A percentile compares a stretch with the other conserved stretches of the same genome.
Evolutionary conservation across 2,329 filamentous ascomycete species (phyloP).

Genomic region (Rhinocladiella similis): DNA sequence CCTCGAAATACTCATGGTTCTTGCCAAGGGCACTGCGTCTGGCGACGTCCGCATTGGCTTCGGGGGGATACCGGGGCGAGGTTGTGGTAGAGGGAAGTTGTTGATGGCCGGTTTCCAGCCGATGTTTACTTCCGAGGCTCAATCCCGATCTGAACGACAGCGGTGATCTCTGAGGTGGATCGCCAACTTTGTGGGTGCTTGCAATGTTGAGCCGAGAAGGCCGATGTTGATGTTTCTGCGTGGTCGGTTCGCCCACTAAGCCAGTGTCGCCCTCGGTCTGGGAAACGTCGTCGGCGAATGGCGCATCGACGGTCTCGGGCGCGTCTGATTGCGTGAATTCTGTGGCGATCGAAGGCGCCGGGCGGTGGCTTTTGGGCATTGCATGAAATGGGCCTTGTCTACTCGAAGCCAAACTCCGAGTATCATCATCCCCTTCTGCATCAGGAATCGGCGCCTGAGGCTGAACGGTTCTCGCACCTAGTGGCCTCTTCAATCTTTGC

Average conservation of each 20-base stretch:
- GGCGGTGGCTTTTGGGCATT: constrained; percentile 46
- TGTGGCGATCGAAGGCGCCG: constrained; percentile 74
- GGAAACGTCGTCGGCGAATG: constrained; percentile 20
- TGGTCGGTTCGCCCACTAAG: constrained; percentile 10
- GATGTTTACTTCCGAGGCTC: constrained; percentile 59
- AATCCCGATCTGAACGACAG: constrained; percentile 77
- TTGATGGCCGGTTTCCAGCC: constrained; percentile 67
- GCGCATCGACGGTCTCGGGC: constrained; percentile 54
- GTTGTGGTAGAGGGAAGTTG: constrained; percentile 81
- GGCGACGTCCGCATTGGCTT: constrained; percentile 40
- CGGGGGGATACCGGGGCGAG: constrained; percentile 63
- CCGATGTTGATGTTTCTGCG: constrained; percentile 40
- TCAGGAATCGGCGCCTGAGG: constrained; percentile 37
- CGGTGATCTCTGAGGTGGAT: constrained; percentile 68
- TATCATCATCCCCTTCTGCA: constrained; percentile 49
- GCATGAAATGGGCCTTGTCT: constrained; percentile 37
- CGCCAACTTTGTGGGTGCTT: constrained; percentile 57
- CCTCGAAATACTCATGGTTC: constrained; percentile 90
- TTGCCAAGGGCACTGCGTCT: constrained; percentile 55
- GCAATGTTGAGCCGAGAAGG: constrained; percentile 61
- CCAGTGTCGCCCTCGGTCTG: constrained; percentile 19
- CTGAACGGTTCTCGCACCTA: constrained; percentile 35
- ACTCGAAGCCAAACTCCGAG: constrained; percentile 61
- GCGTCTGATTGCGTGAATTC: constrained; percentile 75
- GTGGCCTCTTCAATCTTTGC: constrained; percentile 67